Conservation (phyloP, 257 asterid species). For the Solanum sejunctum region DNA sequence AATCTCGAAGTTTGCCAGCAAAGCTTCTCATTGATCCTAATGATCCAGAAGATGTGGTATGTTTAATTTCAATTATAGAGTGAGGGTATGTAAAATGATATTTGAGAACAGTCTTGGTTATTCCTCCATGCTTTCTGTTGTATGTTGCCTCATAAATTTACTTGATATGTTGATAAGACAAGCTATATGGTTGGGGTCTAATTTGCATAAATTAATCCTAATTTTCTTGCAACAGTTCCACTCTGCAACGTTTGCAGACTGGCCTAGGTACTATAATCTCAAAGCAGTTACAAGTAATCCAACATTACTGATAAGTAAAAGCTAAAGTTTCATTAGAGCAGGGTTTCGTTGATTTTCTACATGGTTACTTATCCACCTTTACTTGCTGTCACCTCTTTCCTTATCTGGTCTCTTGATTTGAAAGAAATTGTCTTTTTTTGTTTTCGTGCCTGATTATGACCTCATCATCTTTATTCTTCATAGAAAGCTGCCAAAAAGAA, state of each 20-base stretch:
- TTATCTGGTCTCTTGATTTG: neutral
- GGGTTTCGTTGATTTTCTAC: neutral
- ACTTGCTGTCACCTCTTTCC: neutral
- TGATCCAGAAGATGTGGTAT: constrained; percentile 98
- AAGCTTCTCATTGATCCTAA: constrained; percentile 78
- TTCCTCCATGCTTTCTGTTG: neutral
- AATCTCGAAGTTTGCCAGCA: constrained; percentile 65
- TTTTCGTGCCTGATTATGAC: neutral
- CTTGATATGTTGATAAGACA: neutral
- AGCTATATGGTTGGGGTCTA: neutral
- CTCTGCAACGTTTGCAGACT: neutral
- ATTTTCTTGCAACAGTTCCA: neutral
- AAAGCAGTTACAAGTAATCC: neutral
- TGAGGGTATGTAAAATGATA: neutral
- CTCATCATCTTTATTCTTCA: neutral
- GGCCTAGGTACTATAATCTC: neutral
- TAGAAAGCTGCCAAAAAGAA: constrained; percentile 90
- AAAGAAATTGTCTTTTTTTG: neutral
- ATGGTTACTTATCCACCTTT: neutral
- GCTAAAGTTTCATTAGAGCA: neutral
- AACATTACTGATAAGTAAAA: neutral
- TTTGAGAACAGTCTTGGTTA: neutral
- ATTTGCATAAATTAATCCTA: neutral
- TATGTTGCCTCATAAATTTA: neutral
- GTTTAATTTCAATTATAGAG: constrained; percentile 6